Conservation (phyloP, 2,329 filamentous ascomycete species). For the Ophiostoma piceae region DNA sequence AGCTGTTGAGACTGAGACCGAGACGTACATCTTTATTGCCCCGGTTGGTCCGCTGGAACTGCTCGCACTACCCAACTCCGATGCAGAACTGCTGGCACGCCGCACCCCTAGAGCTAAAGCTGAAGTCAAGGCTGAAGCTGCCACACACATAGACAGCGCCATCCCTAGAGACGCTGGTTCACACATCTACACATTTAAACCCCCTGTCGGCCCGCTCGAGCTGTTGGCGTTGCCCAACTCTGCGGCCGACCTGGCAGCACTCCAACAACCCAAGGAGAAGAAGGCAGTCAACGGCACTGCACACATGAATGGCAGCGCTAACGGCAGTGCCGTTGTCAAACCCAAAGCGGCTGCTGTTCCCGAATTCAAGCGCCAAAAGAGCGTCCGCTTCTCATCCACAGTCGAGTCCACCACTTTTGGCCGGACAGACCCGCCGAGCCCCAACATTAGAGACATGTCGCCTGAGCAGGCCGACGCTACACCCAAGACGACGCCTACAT, state of each 20-base stretch:
- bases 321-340: neutral
- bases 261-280: constrained; percentile 20
- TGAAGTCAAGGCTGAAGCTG: neutral
- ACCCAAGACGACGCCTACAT: neutral
- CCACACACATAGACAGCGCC: neutral
- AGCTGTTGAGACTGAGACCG: neutral
- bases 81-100: neutral
- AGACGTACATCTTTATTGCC: neutral
- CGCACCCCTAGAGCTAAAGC: neutral
- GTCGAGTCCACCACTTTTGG: constrained; percentile 61
- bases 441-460: constrained; percentile 27
- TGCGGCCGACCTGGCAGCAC: constrained; percentile 32
- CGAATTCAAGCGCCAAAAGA: constrained; percentile 46
- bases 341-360: neutral
- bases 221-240: constrained; percentile 56
- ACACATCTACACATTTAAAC: neutral
- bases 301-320: neutral
- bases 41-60: constrained; percentile 13
- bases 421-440: constrained; percentile 48
- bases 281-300: neutral
- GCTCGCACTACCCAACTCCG: neutral
- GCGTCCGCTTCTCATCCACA: constrained; percentile 63
- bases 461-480: too few species aligned
- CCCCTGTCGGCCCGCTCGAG: constrained; percentile 44
- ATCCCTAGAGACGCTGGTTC: neutral